Conservation (phyloP, 352 stramenopile genomes). For the Phytophthora colocasiae region DNA sequence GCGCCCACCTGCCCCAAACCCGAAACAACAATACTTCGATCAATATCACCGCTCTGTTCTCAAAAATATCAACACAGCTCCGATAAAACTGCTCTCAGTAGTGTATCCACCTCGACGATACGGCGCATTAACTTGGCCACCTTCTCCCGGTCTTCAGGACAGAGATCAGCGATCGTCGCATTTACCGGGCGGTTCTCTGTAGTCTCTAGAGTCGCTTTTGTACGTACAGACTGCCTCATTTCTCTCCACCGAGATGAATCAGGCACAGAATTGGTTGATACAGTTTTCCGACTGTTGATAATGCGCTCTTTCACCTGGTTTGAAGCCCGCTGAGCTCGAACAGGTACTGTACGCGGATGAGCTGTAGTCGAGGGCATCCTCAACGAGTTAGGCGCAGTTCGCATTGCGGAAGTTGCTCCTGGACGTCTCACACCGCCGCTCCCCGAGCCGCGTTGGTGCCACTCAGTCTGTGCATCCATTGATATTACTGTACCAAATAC, state of each 20-base stretch:
- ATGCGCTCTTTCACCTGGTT: slow-evolving; percentile 24
- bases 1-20: slow-evolving; percentile 41
- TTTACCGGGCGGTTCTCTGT: slow-evolving; percentile 17
- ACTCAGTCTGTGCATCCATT: slow-evolving; percentile 30
- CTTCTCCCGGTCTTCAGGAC: slow-evolving; percentile 80
- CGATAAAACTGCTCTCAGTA: slow-evolving; percentile 5
- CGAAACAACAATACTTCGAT: slow-evolving; percentile 5
- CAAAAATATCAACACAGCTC: background rate
- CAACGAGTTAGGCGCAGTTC: slow-evolving; percentile 2
- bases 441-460: slow-evolving; percentile 11
- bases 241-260: slow-evolving; percentile 69
- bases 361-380: slow-evolving; percentile 12
- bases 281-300: slow-evolving; percentile 11
- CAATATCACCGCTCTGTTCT: slow-evolving; percentile 4
- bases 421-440: slow-evolving; percentile 7
- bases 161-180: slow-evolving; percentile 74
- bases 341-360: background rate
- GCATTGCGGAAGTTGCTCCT: slow-evolving; percentile 13
- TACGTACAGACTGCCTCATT: slow-evolving; percentile 67
- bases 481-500: background rate
- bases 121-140: slow-evolving; percentile 79
- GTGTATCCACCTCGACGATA: slow-evolving; percentile 64
- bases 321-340: slow-evolving; percentile 7
- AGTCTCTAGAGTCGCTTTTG: slow-evolving; percentile 61
- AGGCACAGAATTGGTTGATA: slow-evolving; percentile 1